Percentiles rank a stretch among this genome's conserved stretches.
These are phyloP conservation scores for Francoa sonchifolia DNA, from an alignment of 441 rosid genomes.

Conservation along the genomic window DNA sequence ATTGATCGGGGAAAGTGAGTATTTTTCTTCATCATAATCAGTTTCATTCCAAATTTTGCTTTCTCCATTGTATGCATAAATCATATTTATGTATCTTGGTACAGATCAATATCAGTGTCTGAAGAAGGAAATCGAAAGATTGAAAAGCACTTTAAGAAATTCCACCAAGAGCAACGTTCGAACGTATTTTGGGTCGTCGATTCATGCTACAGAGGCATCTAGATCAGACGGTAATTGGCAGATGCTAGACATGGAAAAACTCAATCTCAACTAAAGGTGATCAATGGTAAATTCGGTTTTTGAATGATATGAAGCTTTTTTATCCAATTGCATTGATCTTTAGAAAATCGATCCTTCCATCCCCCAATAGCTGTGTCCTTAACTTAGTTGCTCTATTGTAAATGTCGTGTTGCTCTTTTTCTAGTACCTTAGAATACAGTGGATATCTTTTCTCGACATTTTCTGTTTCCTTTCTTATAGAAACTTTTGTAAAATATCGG, in stretches of 20 bases:
- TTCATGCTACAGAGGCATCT: conserved; percentile 19
- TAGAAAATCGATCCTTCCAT: no score
- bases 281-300: conserved; percentile 10
- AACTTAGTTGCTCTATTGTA: not conserved
- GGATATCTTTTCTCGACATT: no score
- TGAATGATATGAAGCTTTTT: not conserved
- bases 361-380: not conserved
- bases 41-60: not conserved
- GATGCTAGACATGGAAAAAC: conserved; percentile 40
- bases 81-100: no score
- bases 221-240: conserved; percentile 33
- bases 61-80: no score
- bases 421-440: no score
- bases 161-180: conserved; percentile 18
- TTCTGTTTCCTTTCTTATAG: no score
- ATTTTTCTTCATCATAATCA: not conserved
- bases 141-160: conserved; percentile 26
- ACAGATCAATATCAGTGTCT: conserved; percentile 44
- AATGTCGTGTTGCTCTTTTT: not conserved
- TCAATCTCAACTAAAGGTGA: conserved; percentile 32
- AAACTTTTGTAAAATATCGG: no score
- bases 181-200: conserved; percentile 23
- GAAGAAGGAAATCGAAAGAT: conserved; percentile 53
- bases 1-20: conserved; percentile 42
- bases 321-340: not conserved